A percentile compares a stretch with the other conserved stretches of the same genome.
Evolutionary conservation across 2,329 filamentous ascomycete genomes (phyloP).

Genomic region (Aureobasidium pullulans): DNA sequence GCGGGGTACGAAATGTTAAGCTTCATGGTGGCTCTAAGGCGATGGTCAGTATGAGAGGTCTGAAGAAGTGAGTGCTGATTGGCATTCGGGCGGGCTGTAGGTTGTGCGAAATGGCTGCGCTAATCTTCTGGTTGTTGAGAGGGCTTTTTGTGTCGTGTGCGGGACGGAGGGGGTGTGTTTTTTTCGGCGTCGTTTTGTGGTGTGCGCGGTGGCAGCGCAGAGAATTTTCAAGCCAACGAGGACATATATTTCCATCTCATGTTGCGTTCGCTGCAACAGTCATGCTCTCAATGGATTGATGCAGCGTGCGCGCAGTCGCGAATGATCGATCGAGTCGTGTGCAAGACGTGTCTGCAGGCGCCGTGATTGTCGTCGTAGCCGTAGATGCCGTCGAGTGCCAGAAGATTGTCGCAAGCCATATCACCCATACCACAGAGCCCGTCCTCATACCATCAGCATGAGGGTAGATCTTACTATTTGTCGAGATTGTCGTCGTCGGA

Average conservation of each 20-base stretch:
- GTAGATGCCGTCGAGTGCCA: neutral
- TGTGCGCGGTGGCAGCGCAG: neutral
- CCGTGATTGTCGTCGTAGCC: constrained; percentile 5
- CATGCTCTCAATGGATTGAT: neutral
- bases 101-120: neutral
- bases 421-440: neutral
- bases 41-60: neutral
- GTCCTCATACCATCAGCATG: neutral
- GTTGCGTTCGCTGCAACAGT: neutral
- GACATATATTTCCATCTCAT: neutral
- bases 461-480: constrained; percentile 7
- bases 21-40: constrained; percentile 55
- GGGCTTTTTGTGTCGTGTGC: neutral
- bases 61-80: neutral
- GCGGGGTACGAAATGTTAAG: constrained; percentile 83
- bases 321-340: neutral
- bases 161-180: neutral
- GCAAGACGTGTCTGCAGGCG: neutral
- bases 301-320: neutral
- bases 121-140: neutral
- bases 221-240: neutral
- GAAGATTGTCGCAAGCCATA: constrained; percentile 3
- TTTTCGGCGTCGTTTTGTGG: neutral
- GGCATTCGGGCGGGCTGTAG: constrained; percentile 1
- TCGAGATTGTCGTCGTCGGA: constrained; percentile 9